Evolutionary conservation across 2,329 filamentous ascomycete species (phyloP).

Genomic region (Colletotrichum liriopes): DNA sequence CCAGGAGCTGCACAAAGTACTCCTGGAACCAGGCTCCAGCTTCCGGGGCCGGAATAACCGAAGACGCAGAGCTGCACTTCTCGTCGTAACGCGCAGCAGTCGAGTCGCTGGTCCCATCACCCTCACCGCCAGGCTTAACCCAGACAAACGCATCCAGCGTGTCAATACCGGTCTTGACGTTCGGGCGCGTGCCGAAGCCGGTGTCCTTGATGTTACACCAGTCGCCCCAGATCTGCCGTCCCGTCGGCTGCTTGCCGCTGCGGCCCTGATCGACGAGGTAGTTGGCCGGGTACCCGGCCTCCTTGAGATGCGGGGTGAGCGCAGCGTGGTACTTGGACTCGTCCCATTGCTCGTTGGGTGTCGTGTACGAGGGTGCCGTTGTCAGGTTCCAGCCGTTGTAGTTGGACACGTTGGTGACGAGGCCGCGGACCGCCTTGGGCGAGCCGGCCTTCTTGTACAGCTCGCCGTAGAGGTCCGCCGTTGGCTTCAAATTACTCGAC

Average conservation of each 20-base stretch:
- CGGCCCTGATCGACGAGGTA: slow-evolving; percentile 44
- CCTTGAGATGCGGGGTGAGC: slow-evolving; percentile 38
- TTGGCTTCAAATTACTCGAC: slow-evolving; percentile 49
- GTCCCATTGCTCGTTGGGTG: slow-evolving; percentile 39
- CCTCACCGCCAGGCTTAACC: slow-evolving; percentile 69
- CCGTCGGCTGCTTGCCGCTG: slow-evolving; percentile 62
- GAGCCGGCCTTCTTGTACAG: slow-evolving; percentile 53
- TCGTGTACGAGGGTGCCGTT: slow-evolving; percentile 48
- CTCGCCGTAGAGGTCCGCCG: slow-evolving; percentile 49
- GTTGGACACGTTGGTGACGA: slow-evolving; percentile 55
- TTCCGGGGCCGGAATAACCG: slow-evolving; percentile 77
- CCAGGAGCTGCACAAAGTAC: slow-evolving; percentile 71
- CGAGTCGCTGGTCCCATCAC: slow-evolving; percentile 53
- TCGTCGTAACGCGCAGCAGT: slow-evolving; percentile 61
- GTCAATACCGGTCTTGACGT: slow-evolving; percentile 64
- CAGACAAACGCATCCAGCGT: slow-evolving; percentile 72
- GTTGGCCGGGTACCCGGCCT: slow-evolving; percentile 42
- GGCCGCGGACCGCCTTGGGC: slow-evolving; percentile 53
- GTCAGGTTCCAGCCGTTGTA: slow-evolving; percentile 50
- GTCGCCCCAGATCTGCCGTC: slow-evolving; percentile 67
- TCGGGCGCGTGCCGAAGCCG: slow-evolving; percentile 69
- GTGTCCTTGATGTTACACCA: slow-evolving; percentile 73
- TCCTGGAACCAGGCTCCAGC: slow-evolving; percentile 79
- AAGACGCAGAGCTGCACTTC: slow-evolving; percentile 65
- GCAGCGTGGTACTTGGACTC: slow-evolving; percentile 43